Conservation (phyloP, 345 rosid genomes). For the Populus tremula region DNA sequence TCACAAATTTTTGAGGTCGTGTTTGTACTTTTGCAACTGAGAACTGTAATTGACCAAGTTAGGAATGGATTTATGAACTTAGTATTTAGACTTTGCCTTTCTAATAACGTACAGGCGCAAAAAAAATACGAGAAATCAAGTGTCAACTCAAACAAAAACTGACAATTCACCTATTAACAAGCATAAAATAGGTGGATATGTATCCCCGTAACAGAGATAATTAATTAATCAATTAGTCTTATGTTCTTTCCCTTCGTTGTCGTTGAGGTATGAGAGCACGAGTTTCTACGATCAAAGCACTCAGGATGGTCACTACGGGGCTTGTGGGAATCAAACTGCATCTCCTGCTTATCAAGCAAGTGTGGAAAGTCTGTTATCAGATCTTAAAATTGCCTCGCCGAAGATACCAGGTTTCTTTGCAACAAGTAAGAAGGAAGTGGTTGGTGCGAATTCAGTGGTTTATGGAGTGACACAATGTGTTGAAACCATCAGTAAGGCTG, state of each 20-base stretch:
- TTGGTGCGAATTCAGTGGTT: constrained; percentile 11
- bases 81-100: no score
- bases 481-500: constrained; percentile 25
- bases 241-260: background rate
- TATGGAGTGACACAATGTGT: constrained; percentile 44
- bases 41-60: no score
- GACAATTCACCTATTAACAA: no score
- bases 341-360: constrained; percentile 15
- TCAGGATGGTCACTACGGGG: constrained; percentile 22
- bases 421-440: constrained; percentile 23
- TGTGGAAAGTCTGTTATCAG: constrained; percentile 10
- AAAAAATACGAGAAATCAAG: no score
- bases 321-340: constrained; percentile 22
- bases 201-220: no score
- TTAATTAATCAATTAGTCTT: background rate
- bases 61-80: no score
- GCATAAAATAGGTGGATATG: no score
- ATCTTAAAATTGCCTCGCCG: constrained; percentile 38
- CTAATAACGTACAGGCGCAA: no score
- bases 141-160: no score
- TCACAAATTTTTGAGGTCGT: background rate
- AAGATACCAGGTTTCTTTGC: constrained; percentile 32
- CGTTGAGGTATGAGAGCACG: constrained; percentile 42
- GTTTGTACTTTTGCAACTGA: no score
- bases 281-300: constrained; percentile 38